phyloP scores from a whole-genome alignment of 352 stramenopile species.

The Globisporangium nagaii region DNA sequence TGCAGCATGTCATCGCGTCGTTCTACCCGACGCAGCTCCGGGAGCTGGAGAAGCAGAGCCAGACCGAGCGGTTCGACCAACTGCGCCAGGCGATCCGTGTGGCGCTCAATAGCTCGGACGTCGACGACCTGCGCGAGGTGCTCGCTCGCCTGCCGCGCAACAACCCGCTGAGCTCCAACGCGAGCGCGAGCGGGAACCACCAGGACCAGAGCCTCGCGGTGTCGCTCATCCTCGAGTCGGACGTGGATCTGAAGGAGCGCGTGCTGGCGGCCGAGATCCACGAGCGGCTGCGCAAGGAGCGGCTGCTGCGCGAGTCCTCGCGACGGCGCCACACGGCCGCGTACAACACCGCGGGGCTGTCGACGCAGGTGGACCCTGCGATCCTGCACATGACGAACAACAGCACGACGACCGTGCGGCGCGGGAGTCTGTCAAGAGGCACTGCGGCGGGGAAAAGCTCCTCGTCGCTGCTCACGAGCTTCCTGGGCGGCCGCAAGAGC shows the following conservation, averaged over 20 bases:
- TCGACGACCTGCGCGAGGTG: conserved; percentile 21
- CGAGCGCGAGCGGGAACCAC: conserved; percentile 1
- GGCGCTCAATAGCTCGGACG: conserved; percentile 15
- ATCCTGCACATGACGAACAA: conserved; percentile 10
- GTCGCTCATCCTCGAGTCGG: conserved; percentile 23
- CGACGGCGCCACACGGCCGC: conserved; percentile 27
- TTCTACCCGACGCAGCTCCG: conserved; percentile 25
- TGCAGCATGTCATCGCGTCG: conserved; percentile 25
- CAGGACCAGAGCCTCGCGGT: conserved; percentile 21
- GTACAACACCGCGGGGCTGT: conserved; percentile 15
- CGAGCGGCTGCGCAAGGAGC: conserved; percentile 37
- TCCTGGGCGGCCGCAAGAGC: conserved; percentile 11
- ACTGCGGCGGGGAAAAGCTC: not conserved
- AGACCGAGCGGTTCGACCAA: conserved; percentile 19
- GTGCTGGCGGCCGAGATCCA: conserved; percentile 33
- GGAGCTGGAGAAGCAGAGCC: conserved; percentile 21
- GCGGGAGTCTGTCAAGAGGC: not conserved
- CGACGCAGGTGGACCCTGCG: conserved; percentile 12
- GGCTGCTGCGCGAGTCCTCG: conserved; percentile 30
- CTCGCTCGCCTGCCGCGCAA: conserved; percentile 17
- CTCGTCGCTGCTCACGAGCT: conserved; percentile 4
- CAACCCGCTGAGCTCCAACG: conserved; percentile 2
- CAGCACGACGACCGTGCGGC: conserved; percentile 12
- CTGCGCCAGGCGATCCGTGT: conserved; percentile 23
- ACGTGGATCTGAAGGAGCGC: conserved; percentile 31